Evolutionary conservation across 2,329 filamentous ascomycete genomes (phyloP), one percentile per base, ranked within the genome.

Genomic region (Chaetomium sp.): DNA sequence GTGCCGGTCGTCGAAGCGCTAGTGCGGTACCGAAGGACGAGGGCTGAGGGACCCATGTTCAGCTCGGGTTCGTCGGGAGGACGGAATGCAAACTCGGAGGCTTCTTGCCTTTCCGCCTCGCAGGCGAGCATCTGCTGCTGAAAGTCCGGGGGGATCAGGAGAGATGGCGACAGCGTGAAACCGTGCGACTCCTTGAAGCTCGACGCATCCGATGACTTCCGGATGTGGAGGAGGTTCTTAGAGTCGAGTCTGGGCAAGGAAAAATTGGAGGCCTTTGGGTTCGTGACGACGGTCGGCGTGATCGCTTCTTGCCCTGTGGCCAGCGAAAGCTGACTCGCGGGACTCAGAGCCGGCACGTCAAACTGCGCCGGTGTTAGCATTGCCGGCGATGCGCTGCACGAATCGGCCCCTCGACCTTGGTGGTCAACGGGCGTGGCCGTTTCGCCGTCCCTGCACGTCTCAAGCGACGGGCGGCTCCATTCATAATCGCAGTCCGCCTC

Each of bases 401-500:
- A 61, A 1, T 49, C 42, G n/a, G 36, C 48, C 27, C 27, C 47
- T 14, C 51, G 52, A 54, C 51, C 55, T 10, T 57, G 59, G 43
- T 61, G 54, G 11, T 68, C 64, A 11, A 68, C 61, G 0, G 61
- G 61, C 4, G 65, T 64, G 4, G 63, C 56, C 6, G 59, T 65
- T 5, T 65, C 66, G 14, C 62, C 64, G 11, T 70, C 72, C 52
- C 69, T 69, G 32, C 62, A 66, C 42, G 73, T 57, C 48, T 84
- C 81, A 52, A 79, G 62, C 0, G 81, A 85, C 3, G 76, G 72
- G 12, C 79, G 77, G 56, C 84, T 80, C 83, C 83, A 86, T 45
- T 83, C 78, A 62, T 84, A 86, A 59, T 86, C 79, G 64, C 81
- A 86, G 67, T 86, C 75, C 6, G 82, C 84, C 66, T 87, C 84